Evolutionary conservation across 2,329 filamentous ascomycete species (phyloP).

Genomic region (Emergomyces africanus): DNA sequence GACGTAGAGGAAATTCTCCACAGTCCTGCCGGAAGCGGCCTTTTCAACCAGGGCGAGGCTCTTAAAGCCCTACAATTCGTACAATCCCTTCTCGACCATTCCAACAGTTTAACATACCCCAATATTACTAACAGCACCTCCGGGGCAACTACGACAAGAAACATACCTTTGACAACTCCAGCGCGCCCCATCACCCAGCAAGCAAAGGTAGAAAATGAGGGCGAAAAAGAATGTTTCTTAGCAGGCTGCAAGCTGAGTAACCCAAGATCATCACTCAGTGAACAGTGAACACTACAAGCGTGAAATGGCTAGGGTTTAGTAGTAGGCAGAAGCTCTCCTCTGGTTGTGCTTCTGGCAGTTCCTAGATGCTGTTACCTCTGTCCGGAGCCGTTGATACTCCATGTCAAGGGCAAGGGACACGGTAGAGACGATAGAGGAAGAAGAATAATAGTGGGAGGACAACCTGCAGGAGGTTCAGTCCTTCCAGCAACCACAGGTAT

Average conservation of each 20-base stretch:
- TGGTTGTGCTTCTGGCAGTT: background rate
- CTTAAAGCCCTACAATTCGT: conserved; percentile 9
- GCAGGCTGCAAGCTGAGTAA: background rate
- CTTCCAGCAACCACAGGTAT: background rate
- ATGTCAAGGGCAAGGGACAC: background rate
- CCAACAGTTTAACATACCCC: conserved; percentile 17
- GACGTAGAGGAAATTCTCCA: conserved; percentile 27
- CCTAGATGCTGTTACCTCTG: background rate
- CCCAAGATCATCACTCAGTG: background rate
- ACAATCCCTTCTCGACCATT: conserved; percentile 15
- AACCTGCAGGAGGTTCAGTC: background rate
- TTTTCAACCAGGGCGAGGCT: conserved; percentile 13
- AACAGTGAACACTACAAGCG: background rate
- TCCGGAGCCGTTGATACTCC: background rate
- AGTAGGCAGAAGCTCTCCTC: background rate
- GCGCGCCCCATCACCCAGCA: conserved; percentile 15
- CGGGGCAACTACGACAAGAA: conserved; percentile 9
- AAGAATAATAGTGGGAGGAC: background rate
- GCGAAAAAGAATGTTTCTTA: background rate
- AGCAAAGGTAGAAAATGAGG: conserved; percentile 17
- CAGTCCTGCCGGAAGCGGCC: conserved; percentile 9
- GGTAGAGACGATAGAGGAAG: background rate
- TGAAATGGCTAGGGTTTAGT: background rate
- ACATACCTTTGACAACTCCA: conserved; percentile 1
- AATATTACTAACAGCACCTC: conserved; percentile 14